Conservation (phyloP, 768 basidiomycete species). For the Auricularia sp. region DNA sequence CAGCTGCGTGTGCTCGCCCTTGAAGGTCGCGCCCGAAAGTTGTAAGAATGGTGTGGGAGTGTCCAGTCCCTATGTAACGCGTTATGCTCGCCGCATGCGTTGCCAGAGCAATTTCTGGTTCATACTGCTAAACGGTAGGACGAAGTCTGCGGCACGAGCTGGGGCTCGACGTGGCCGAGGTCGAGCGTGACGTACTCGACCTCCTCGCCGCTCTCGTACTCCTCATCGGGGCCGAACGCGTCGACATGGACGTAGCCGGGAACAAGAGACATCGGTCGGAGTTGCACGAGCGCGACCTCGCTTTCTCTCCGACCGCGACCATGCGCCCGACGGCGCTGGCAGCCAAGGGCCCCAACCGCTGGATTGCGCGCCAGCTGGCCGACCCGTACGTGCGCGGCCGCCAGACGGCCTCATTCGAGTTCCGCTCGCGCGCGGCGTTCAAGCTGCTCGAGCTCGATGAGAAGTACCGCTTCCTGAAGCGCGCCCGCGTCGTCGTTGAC, state of each 20-base stretch:
- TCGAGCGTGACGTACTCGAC: constrained; percentile 66
- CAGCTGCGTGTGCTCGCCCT: constrained; percentile 56
- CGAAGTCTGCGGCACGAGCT: constrained; percentile 60
- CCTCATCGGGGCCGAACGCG: constrained; percentile 41
- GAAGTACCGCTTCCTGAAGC: constrained; percentile 27
- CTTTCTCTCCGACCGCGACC: neutral
- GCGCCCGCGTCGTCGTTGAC: constrained; percentile 54
- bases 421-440: constrained; percentile 83
- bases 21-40: constrained; percentile 63
- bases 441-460: constrained; percentile 78
- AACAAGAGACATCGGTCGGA: constrained; percentile 11
- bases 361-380: constrained; percentile 59
- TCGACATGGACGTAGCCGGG: constrained; percentile 54
- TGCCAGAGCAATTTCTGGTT: constrained; percentile 5
- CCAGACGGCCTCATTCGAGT: constrained; percentile 23
- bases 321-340: neutral
- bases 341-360: constrained; percentile 19
- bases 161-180: constrained; percentile 60
- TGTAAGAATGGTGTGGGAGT: constrained; percentile 71
- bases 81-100: neutral
- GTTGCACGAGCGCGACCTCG: neutral
- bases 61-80: constrained; percentile 53
- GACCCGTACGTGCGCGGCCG: constrained; percentile 66
- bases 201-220: constrained; percentile 51
- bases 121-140: constrained; percentile 69